Evolutionary conservation across 192 early-diverging fungal species (phyloP), one percentile per base, ranked within the genome.

Genomic region (Backusella macrospora): DNA sequence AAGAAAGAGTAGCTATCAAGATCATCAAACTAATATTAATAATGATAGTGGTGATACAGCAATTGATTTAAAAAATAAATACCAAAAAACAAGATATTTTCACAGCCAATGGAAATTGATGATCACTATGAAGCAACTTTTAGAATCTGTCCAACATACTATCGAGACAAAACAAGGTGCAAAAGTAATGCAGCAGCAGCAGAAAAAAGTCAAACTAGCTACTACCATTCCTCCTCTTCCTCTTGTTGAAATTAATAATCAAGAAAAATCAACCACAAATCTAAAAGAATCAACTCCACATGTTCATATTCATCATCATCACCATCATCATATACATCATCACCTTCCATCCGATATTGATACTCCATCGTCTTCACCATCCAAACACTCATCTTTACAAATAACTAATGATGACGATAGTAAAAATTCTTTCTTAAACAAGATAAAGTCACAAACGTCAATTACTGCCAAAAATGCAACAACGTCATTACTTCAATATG

Each of bases 241-340:
- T 13, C 13, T 62, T 37, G 9, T 16, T 14, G 16, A 47, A 47
- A 14, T 16, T 47, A 16, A 10, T 16, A 47, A 47, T 16, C 16
- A 14, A 47, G 9, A 10, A 47, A 47, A 10, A 3, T 9, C 63
- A n/a, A 37, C 49, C 13, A 18, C 49, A 6, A 6, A 52, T 52
- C 21, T 13, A 52, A 5, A 43, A 43, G 10, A 6, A 43, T 9
- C 6, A 43, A 43, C 18, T 12, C 21, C 21, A 12, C 52, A 23
- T 59, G 52, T 39, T 65, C 63, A 65, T 65, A 21, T 68, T 47
- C 67, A 68, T 47, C 67, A 68, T 16, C 67, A 68, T 34, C 14
- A 23, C 40, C 65, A 67, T 14, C 44, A 68, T 68, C 21, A 62
- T 21, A 13, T 34, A 62, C 0, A 34, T 34, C 52, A 59, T 26